These are phyloP conservation scores for Vitis hybrid DNA, from an alignment of 177 flowering plant species.

Conservation along the genomic window DNA sequence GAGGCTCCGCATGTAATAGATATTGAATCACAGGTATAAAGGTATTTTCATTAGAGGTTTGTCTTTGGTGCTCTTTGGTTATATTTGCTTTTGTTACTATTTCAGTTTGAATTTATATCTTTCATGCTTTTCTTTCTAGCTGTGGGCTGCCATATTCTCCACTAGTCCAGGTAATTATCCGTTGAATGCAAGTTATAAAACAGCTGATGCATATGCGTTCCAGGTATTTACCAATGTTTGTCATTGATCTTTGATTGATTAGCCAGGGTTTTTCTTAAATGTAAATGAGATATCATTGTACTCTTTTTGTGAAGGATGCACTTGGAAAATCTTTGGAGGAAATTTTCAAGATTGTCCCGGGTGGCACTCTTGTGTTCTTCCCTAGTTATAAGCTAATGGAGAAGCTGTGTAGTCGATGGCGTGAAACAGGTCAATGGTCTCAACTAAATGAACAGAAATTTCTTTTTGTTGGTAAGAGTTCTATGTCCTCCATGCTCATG, in stretches of 20 bases:
- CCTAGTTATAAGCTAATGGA: conserved; percentile 98
- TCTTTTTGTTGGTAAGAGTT: conserved; percentile 71
- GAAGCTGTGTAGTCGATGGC: conserved; percentile 79
- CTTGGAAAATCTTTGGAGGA: conserved; percentile 86
- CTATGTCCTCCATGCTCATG: neutral
- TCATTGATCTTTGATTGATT: conserved; percentile 9
- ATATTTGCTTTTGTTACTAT: neutral
- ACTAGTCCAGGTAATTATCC: conserved; percentile 76
- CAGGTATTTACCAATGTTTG: conserved; percentile 55
- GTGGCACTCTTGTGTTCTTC: conserved; percentile 91
- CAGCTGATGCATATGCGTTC: conserved; percentile 75
- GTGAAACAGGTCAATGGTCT: conserved; percentile 92
- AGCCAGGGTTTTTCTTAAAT: neutral
- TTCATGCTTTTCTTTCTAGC: conserved; percentile 35
- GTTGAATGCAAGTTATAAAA: conserved; percentile 90
- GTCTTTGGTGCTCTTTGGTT: neutral
- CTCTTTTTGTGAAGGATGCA: conserved; percentile 62
- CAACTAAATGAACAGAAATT: conserved; percentile 64
- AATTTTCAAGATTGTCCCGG: conserved; percentile 79
- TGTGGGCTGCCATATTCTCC: conserved; percentile 78
- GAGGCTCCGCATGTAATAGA: conserved; percentile 99
- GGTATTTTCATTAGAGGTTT: neutral
- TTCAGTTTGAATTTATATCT: neutral
- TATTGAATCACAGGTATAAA: conserved; percentile 72
- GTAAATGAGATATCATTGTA: conserved; percentile 1